Percentiles rank a stretch among this genome's conserved stretches.
Conservation (phyloP, 1,139 yeast genomes). For the Pichia sp. region DNA sequence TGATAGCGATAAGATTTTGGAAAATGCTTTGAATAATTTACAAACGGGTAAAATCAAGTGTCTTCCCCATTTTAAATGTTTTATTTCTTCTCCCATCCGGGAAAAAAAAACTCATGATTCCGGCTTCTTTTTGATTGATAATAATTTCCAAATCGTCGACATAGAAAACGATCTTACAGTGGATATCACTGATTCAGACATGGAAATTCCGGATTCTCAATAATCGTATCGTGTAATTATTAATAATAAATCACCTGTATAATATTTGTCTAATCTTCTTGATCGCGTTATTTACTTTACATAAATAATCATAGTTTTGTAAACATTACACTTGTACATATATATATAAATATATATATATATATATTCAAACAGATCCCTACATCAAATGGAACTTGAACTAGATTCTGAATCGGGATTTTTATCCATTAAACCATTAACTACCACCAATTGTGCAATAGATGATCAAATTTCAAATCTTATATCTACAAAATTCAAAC, state of each 20-base stretch:
- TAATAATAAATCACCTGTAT: too few species aligned
- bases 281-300: background rate
- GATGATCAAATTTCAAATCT: background rate
- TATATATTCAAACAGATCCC: too few species aligned
- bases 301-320: background rate
- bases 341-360: too few species aligned
- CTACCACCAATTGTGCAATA: background rate
- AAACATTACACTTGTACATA: too few species aligned
- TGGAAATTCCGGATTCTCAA: constrained; percentile 17
- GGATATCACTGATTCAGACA: background rate
- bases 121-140: constrained; percentile 21
- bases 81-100: constrained; percentile 2
- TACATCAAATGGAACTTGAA: too few species aligned
- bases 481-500: background rate
- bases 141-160: constrained; percentile 19
- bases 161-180: constrained; percentile 4
- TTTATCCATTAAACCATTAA: background rate
- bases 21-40: constrained; percentile 9
- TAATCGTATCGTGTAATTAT: background rate
- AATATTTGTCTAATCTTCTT: too few species aligned
- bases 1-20: constrained; percentile 1
- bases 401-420: background rate
- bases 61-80: constrained; percentile 16
- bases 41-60: constrained; percentile 9
- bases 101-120: background rate